phyloP scores from a whole-genome alignment of 495 filamentous ascomycete genomes.

The Penicillium chermesinum region DNA sequence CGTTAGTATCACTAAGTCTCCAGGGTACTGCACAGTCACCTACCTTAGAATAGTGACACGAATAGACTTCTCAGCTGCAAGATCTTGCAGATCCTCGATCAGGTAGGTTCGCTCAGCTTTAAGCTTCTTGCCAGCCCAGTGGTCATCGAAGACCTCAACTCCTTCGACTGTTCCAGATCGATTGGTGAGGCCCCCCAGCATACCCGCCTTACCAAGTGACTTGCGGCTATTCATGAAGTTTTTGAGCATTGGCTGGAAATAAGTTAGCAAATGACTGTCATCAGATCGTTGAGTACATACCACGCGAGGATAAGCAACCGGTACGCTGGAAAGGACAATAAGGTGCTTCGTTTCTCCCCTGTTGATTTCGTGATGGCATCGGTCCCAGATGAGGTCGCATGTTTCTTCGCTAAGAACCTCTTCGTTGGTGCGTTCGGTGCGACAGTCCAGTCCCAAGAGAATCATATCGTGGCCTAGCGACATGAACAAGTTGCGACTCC shows the following conservation, averaged over 20 bases:
- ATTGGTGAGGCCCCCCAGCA: constrained; percentile 79
- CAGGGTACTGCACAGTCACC: constrained; percentile 5
- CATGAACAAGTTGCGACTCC: constrained; percentile 83
- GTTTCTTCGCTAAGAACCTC: constrained; percentile 76
- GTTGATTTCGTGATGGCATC: constrained; percentile 72
- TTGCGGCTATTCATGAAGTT: constrained; percentile 81
- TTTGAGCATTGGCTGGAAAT: constrained; percentile 56
- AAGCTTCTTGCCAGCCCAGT: constrained; percentile 95
- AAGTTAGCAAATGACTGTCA: constrained; percentile 5
- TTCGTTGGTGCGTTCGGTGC: constrained; percentile 81
- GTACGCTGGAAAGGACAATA: constrained; percentile 77
- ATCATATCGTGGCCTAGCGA: constrained; percentile 69
- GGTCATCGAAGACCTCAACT: constrained; percentile 92
- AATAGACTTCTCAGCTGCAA: constrained; percentile 85
- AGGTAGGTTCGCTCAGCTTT: constrained; percentile 83
- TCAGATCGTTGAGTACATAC: constrained; percentile 48
- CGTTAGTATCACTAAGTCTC: constrained; percentile 8
- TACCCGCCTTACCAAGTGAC: constrained; percentile 73
- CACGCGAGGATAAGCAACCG: constrained; percentile 89
- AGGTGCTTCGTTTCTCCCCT: constrained; percentile 84
- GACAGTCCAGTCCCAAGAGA: constrained; percentile 83
- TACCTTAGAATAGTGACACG: constrained; percentile 83
- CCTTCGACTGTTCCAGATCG: constrained; percentile 71
- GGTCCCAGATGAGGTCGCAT: constrained; percentile 78
- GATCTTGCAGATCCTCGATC: constrained; percentile 81